Base-by-base conservation (phyloP, 352 stramenopile genomes). In the Discostella stelligera region DNA sequence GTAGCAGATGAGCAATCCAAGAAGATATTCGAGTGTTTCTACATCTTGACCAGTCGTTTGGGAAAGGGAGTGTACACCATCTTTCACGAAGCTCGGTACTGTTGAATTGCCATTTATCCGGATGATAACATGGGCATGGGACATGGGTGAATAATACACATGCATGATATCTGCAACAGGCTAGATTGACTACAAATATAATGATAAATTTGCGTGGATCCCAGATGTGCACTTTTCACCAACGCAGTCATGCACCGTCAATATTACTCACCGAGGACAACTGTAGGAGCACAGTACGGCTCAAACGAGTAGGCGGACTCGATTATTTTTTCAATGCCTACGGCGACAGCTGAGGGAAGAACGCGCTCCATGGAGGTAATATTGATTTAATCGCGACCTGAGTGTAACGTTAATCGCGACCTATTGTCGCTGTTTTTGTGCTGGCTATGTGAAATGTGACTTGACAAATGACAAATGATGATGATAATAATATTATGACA, bases 1-100 rank as follows among this genome's bases (percentile, higher is more conserved):
- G 76, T 98, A 98, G 69, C 93, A 96, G n/a, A 92, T 77, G 67
- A 98, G 96, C 76, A 98, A 89, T 56, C 94, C 95, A 37, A 98
- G 72, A 6, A 95, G 86, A 74, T 97, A 98, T 78, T 93, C 94
- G 25, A 94, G 66, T 48, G 89, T 94, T 75, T 91, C 83, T 0
- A 88, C 76, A 80, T 94, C 89, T 65, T 93, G 88, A 14, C 89
- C 89, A 52, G 86, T 86, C 9, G 67, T 58, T 74, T 91, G 72
- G 14, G 86, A 83, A 23, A 93, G 71, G 30, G 52, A 67, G 50
- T 74, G 62, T 9, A 91, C 80, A 5, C 73, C 67, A 25, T 81
- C 71, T 46, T 72, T 81, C 9, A 93, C 66, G 65, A 90, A 82
- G 41, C 71, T 46, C 41, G 88, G 88, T 52, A 93, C 88, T 93